Percentiles rank a stretch among this genome's conserved stretches.
phyloP scores from a whole-genome alignment of 306 rosid species.

The Prunus dulcis region DNA sequence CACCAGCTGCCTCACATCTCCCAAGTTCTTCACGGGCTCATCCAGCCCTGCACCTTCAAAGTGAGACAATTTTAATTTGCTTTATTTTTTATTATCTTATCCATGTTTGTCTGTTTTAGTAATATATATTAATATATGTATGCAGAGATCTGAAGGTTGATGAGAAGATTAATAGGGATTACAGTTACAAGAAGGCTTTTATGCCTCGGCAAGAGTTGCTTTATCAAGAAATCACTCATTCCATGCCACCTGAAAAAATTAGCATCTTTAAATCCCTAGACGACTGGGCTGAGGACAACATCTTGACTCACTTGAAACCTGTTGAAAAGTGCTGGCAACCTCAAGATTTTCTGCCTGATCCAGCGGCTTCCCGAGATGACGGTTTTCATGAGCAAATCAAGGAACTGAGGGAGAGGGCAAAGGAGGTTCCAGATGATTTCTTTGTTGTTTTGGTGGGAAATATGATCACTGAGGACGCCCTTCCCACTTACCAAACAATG shows the following conservation, averaged over 20 bases:
- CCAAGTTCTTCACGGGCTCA: constrained; percentile 79
- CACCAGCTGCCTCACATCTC: constrained; percentile 66
- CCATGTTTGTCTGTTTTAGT: no score
- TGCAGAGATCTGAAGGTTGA: no score
- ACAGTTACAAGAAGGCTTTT: constrained; percentile 65
- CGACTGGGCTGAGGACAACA: constrained; percentile 78
- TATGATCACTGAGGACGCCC: no score
- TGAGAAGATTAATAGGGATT: constrained; percentile 23
- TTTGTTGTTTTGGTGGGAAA: constrained; percentile 50
- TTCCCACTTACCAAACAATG: no score
- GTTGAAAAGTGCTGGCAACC: constrained; percentile 97
- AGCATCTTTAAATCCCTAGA: constrained; percentile 83
- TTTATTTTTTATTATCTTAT: no score
- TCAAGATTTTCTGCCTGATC: constrained; percentile 83
- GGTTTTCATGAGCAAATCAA: constrained; percentile 81
- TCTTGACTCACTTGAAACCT: constrained; percentile 70
- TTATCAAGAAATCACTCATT: constrained; percentile 69
- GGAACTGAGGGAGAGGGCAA: constrained; percentile 76
- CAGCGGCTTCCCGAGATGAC: constrained; percentile 39
- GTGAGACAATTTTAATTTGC: no score
- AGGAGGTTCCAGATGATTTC: constrained; percentile 86
- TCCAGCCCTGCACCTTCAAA: constrained; percentile 24
- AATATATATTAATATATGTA: no score
- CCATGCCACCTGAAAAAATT: constrained; percentile 87
- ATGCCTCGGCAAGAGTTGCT: constrained; percentile 82